Evolutionary conservation across 208 protist species (phyloP).

Genomic region (Crithidia acanthocephali): DNA sequence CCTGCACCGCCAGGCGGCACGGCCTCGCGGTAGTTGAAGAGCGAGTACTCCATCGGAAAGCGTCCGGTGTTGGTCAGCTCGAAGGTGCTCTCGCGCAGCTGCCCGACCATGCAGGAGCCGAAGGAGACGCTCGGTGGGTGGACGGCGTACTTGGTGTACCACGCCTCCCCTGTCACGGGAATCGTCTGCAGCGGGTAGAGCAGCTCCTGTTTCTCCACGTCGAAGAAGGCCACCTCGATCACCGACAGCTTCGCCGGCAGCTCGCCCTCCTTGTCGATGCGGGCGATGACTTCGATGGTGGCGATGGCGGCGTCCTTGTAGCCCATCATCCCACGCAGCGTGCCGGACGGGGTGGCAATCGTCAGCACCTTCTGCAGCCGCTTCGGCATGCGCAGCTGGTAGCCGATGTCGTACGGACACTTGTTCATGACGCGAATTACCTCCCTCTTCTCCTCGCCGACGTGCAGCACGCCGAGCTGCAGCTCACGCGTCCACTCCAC

Average conservation of each 20-base stretch:
- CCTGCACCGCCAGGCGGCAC: slow-evolving; percentile 4
- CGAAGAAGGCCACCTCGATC: slow-evolving; percentile 90
- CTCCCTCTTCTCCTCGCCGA: slow-evolving; percentile 85
- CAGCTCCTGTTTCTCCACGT: slow-evolving; percentile 76
- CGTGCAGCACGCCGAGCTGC: slow-evolving; percentile 91
- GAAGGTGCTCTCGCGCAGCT: slow-evolving; percentile 82
- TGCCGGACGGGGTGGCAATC: slow-evolving; percentile 62
- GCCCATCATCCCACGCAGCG: slow-evolving; percentile 81
- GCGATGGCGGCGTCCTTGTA: slow-evolving; percentile 88
- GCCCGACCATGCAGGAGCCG: slow-evolving; percentile 91
- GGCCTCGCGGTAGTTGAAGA: slow-evolving; percentile 82
- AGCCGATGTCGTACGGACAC: slow-evolving; percentile 95
- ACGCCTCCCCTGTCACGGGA: slow-evolving; percentile 81
- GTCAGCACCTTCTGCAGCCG: slow-evolving; percentile 68
- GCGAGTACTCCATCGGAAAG: slow-evolving; percentile 80
- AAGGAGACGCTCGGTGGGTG: slow-evolving; percentile 95
- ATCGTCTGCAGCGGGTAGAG: slow-evolving; percentile 87
- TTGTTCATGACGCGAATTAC: slow-evolving; percentile 91
- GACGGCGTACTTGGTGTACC: slow-evolving; percentile 91
- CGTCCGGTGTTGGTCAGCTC: slow-evolving; percentile 90
- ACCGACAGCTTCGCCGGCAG: slow-evolving; percentile 70
- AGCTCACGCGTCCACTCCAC: slow-evolving; percentile 91
- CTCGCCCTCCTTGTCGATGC: slow-evolving; percentile 80
- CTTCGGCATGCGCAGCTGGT: slow-evolving; percentile 83
- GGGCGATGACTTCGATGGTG: slow-evolving; percentile 78